Conservation (phyloP, 2,329 filamentous ascomycete species). For the Paecilomyces variotii region DNA sequence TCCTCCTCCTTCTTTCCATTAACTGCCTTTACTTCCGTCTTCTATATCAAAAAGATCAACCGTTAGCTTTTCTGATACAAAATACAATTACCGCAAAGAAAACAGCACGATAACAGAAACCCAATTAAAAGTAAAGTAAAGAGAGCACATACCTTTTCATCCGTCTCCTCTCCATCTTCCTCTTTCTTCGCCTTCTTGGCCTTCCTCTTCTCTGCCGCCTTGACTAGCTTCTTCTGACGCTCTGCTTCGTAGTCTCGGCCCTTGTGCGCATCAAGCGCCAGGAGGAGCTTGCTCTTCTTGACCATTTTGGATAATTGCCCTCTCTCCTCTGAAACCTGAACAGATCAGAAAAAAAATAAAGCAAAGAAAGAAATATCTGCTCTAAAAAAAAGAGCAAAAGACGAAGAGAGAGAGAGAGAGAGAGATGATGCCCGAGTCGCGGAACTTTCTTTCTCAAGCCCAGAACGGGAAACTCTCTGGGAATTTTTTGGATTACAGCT, state of each 20-base stretch:
- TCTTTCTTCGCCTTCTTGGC: slow-evolving; percentile 19
- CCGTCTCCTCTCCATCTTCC: slow-evolving; percentile 8
- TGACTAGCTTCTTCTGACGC: slow-evolving; percentile 62
- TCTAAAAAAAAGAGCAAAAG: not conserved
- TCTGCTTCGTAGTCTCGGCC: slow-evolving; percentile 66
- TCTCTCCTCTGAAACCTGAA: not conserved
- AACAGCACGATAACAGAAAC: not conserved
- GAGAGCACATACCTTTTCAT: not conserved
- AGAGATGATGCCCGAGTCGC: not conserved
- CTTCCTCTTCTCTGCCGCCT: slow-evolving; percentile 40
- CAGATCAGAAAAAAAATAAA: slow-evolving; percentile 4
- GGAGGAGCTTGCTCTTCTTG: slow-evolving; percentile 51
- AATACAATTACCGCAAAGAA: not conserved
- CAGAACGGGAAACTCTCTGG: slow-evolving; percentile 11
- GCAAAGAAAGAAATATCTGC: slow-evolving; percentile 2
- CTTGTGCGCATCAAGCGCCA: slow-evolving; percentile 50
- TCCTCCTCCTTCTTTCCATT: slow-evolving; percentile 15
- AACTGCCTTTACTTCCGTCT: slow-evolving; percentile 1
- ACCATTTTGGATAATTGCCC: slow-evolving; percentile 29
- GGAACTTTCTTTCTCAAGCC: slow-evolving; percentile 7
- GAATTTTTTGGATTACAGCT: slow-evolving; percentile 26
- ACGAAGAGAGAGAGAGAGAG: not conserved
- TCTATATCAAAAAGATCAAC: slow-evolving; percentile 4
- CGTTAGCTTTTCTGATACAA: slow-evolving; percentile 25
- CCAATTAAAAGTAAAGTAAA: not conserved